Evolutionary conservation across 495 filamentous ascomycete species (phyloP), one percentile per base, ranked within the genome.

Genomic region (Acidiella bohemica): DNA sequence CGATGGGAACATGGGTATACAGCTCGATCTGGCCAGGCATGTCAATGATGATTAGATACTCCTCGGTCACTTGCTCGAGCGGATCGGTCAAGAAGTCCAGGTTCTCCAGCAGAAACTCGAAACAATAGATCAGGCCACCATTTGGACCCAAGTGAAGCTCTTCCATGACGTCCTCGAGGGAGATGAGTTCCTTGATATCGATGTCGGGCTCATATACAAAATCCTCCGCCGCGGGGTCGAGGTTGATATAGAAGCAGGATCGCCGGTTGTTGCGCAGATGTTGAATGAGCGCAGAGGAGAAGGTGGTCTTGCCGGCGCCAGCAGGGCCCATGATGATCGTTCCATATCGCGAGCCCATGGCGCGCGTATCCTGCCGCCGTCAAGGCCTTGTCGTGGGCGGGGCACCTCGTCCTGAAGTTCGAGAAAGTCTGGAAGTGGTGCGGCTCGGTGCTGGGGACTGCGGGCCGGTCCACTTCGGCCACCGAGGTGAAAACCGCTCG

Each of bases 1-100:
- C 64, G 52, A 96, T 78, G 10, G 90, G 90, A 21, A 95, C 79
- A 56, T 97, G 90, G 10, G 90, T 95, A 66, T 96, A 97, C 21
- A 97, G 81, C 62, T 97, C 90, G 60, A 97, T 95, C 62, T 97
- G 90, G 18, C 90, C 90, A 0, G 90, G 90, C 81, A 95, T 94
- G 60, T 97, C 90, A 66, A 97, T 84, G 35, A 97, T 80, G 55
- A 93, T 90, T 29, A 97, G 67, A 59, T 92, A 93, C 53, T 97
- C 90, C 47, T 97, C 90, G 4, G 81, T 84, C 11, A 93, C 67
- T 28, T 80, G 73, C 44, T 93, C 86, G 13, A 97, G 76, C 0
- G 76, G 70, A 35, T 93, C 82, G 29, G 82, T 84, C 25, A 97
- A 66, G 66, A 93, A 97, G 57, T 50, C 47, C 45, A 96, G 76